Evolutionary conservation across 805 yeast species (phyloP).

Genomic region (Candida caryicola): DNA sequence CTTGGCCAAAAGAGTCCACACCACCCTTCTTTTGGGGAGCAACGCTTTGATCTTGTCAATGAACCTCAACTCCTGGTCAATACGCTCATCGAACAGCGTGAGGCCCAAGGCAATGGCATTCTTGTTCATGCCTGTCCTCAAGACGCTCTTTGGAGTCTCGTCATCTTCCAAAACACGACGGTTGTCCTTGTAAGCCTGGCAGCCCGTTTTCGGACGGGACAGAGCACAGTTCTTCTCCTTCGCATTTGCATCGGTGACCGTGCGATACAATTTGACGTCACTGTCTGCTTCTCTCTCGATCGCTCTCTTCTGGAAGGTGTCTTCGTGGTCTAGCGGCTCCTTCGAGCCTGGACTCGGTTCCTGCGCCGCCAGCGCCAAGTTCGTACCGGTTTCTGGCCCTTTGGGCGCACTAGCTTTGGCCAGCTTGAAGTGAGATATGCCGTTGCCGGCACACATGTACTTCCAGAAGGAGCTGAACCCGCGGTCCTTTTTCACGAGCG

Average conservation of each 20-base stretch:
- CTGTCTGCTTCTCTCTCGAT: conserved; percentile 23
- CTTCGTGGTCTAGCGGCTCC: conserved; percentile 13
- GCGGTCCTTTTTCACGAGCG: conserved; percentile 48
- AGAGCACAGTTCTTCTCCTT: not conserved
- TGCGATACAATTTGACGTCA: conserved; percentile 20
- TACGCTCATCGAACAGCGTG: conserved; percentile 29
- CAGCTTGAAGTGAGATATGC: too few species aligned
- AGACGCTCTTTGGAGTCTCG: not conserved
- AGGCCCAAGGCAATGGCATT: conserved; percentile 34
- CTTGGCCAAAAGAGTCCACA: conserved; percentile 15
- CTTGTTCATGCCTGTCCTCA: conserved; percentile 21
- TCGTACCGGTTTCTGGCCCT: not conserved
- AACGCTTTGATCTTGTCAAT: conserved; percentile 15
- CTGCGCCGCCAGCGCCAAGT: not conserved
- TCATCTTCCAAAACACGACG: not conserved
- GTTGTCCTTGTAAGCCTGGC: not conserved
- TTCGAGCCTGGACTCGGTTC: not conserved
- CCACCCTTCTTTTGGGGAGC: conserved; percentile 15
- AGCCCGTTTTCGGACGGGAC: not conserved
- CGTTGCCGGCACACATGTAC: conserved; percentile 2
- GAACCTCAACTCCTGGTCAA: conserved; percentile 23
- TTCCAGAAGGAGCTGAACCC: conserved; percentile 9
- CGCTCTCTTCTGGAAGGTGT: conserved; percentile 22
- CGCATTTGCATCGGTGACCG: too few species aligned
- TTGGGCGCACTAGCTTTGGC: not conserved